phyloP scores from a whole-genome alignment of 2,329 filamentous ascomycete genomes.

The Epichloe typhina region DNA sequence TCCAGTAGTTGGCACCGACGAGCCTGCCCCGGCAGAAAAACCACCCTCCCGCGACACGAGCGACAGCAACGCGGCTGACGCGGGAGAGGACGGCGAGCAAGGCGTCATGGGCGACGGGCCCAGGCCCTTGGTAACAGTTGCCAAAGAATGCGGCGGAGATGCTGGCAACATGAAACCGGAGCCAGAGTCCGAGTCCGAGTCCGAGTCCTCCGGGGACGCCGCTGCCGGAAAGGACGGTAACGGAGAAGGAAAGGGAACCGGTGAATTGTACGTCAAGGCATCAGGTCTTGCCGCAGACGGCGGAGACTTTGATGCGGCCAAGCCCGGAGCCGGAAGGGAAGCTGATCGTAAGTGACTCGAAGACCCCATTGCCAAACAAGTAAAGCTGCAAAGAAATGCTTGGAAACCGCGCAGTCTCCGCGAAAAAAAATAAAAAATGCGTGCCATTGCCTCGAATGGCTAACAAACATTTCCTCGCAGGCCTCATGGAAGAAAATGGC shows the following conservation, averaged over 20 bases:
- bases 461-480: conserved; percentile 7
- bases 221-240: conserved; percentile 6
- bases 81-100: conserved; percentile 22
- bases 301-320: conserved; percentile 52
- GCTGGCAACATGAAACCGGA: conserved; percentile 11
- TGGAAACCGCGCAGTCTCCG: neutral
- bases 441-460: no score
- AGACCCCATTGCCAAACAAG: neutral
- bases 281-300: conserved; percentile 50
- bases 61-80: conserved; percentile 15
- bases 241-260: conserved; percentile 30
- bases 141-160: conserved; percentile 19
- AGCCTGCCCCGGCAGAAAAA: neutral
- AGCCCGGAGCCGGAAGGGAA: conserved; percentile 51
- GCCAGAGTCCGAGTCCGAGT: neutral
- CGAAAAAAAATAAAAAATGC: no score
- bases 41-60: conserved; percentile 6
- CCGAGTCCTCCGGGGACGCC: neutral
- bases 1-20: no score
- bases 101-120: conserved; percentile 16
- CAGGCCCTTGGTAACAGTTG: conserved; percentile 22
- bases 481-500: conserved; percentile 22
- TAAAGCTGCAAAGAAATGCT: neutral
- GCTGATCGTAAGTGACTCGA: conserved; percentile 43
- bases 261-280: conserved; percentile 43